Percentiles rank a stretch among this genome's conserved stretches.
These are phyloP conservation scores for Candida glaebosa DNA, from an alignment of 805 yeast genomes.

Conservation along the genomic window DNA sequence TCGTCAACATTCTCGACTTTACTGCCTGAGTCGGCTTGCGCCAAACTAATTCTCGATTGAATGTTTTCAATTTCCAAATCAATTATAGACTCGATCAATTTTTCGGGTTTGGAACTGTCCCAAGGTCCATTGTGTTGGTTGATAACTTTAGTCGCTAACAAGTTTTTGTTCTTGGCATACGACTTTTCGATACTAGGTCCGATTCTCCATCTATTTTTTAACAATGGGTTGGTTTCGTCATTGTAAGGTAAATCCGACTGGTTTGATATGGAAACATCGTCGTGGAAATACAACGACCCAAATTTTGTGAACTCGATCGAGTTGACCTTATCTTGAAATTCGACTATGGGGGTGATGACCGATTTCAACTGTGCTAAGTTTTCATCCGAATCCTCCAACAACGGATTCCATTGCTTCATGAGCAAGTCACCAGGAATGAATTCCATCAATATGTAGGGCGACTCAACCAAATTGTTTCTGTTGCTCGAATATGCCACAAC, in stretches of 20 bases:
- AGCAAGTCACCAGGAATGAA: conserved; percentile 72
- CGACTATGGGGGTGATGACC: conserved; percentile 72
- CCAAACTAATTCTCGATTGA: conserved; percentile 49
- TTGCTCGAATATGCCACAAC: conserved; percentile 65
- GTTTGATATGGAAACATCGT: conserved; percentile 52
- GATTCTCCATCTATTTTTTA: conserved; percentile 75
- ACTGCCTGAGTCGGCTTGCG: conserved; percentile 51
- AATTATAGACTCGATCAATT: conserved; percentile 63
- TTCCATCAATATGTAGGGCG: conserved; percentile 83
- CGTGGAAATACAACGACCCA: conserved; percentile 80
- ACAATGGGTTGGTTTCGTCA: conserved; percentile 54
- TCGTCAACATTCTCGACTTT: conserved; percentile 39
- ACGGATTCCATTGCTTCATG: conserved; percentile 91
- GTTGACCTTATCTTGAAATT: conserved; percentile 55
- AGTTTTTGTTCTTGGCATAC: conserved; percentile 65
- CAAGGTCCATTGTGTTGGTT: conserved; percentile 74
- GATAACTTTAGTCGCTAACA: conserved; percentile 48
- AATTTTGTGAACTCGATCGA: conserved; percentile 60
- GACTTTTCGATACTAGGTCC: conserved; percentile 86
- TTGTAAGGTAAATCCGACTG: conserved; percentile 50
- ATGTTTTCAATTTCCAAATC: conserved; percentile 62
- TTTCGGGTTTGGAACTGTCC: conserved; percentile 53
- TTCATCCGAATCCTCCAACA: conserved; percentile 48
- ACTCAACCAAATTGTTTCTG: conserved; percentile 56
- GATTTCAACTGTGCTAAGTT: conserved; percentile 47